phyloP scores from a whole-genome alignment of 768 basidiomycete species.

The Leccinum obscurum region DNA sequence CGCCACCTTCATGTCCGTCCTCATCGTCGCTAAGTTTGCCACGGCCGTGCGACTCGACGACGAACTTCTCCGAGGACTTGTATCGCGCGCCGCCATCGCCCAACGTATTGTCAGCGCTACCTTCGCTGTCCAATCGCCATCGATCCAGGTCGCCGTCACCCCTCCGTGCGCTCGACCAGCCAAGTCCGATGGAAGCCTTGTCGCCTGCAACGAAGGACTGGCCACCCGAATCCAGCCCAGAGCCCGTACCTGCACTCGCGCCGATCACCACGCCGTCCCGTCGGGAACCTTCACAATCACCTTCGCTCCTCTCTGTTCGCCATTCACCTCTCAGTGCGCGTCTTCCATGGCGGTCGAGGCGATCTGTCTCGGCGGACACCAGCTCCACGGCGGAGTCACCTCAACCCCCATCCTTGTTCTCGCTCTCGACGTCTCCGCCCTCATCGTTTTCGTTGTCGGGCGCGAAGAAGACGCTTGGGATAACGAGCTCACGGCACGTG shows the following conservation, averaged over 20 bases:
- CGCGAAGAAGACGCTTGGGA: conserved; percentile 18
- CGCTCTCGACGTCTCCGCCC: neutral
- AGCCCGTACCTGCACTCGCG: neutral
- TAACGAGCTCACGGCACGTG: conserved; percentile 22
- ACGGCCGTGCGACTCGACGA: conserved; percentile 14
- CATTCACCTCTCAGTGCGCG: conserved; percentile 7
- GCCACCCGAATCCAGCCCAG: neutral
- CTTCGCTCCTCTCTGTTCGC: neutral
- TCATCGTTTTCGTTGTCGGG: conserved; percentile 8
- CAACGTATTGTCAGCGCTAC: conserved; percentile 18
- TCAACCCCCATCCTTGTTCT: neutral
- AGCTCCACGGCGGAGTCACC: neutral
- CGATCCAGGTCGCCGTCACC: conserved; percentile 8
- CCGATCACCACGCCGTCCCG: neutral
- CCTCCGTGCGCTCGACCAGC: conserved; percentile 8
- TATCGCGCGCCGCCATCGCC: conserved; percentile 25
- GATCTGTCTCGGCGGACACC: conserved; percentile 4
- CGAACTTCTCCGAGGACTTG: conserved; percentile 6
- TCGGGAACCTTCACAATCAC: neutral
- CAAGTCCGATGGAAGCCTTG: conserved; percentile 3
- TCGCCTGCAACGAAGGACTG: neutral
- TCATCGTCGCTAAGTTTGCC: conserved; percentile 30
- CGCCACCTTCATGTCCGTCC: conserved; percentile 24
- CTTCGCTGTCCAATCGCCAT: conserved; percentile 27
- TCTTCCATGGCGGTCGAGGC: conserved; percentile 12